A percentile compares a stretch with the other conserved stretches of the same genome.
Evolutionary conservation across 345 rosid species (phyloP).

Genomic region (Eucalyptus pauciflora): DNA sequence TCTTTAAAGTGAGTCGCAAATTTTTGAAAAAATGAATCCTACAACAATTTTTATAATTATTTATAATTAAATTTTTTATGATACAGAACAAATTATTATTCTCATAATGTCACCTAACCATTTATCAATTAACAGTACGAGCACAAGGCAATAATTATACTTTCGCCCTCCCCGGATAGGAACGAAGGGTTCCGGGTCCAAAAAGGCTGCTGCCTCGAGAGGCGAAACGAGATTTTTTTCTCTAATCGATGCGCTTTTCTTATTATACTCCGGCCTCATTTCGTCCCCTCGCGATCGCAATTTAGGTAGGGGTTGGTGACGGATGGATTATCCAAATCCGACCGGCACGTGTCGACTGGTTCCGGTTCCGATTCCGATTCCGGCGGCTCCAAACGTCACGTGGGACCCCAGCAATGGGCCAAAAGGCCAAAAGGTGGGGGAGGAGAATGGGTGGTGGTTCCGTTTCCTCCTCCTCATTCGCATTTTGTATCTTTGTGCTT

Average conservation of each 20-base stretch:
- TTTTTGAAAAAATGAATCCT: rapidly evolving
- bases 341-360: rapidly evolving
- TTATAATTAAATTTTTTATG: rapidly evolving
- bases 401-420: neutral
- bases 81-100: rapidly evolving
- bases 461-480: neutral
- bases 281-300: neutral
- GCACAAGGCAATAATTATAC: rapidly evolving
- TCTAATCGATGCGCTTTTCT: neutral
- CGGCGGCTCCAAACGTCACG: neutral
- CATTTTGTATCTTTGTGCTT: neutral
- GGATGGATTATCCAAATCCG: neutral
- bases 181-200: neutral
- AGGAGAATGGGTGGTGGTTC: no score
- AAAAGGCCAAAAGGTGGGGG: neutral
- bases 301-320: neutral
- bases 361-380: rapidly evolving
- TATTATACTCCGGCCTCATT: neutral
- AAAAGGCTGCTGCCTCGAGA: rapidly evolving
- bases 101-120: rapidly evolving
- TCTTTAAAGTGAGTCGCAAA: rapidly evolving
- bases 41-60: no score
- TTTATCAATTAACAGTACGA: neutral
- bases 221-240: neutral
- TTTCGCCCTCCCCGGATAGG: neutral